A percentile compares a stretch with the other conserved stretches of the same genome.
Conservation (phyloP, 495 filamentous ascomycete genomes). For the Haplographium delicatum region DNA sequence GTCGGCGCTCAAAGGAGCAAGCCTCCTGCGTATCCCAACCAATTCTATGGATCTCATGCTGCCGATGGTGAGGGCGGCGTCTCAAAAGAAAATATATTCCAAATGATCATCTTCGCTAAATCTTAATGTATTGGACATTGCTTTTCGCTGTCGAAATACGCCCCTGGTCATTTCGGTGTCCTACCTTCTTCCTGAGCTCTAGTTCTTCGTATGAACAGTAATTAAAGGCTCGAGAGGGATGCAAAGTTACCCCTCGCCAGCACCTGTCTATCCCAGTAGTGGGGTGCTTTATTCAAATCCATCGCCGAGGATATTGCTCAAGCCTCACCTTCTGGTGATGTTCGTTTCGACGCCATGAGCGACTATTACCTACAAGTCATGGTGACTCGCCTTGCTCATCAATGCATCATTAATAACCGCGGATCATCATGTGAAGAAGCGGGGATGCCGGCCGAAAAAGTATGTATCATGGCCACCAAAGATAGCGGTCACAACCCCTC, state of each 20-base stretch:
- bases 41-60: too few relatives aligned
- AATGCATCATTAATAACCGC: background rate
- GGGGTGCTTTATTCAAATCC: too few relatives aligned
- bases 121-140: background rate
- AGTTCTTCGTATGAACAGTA: too few relatives aligned
- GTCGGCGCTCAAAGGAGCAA: slow-evolving; percentile 2
- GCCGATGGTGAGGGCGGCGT: too few relatives aligned
- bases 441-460: background rate
- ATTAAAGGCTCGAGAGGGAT: background rate
- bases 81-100: too few relatives aligned
- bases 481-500: slow-evolving; percentile 8
- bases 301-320: slow-evolving; percentile 1
- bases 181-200: too few relatives aligned
- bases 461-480: background rate
- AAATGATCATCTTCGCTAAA: too few relatives aligned
- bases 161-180: too few relatives aligned
- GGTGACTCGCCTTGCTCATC: too few relatives aligned
- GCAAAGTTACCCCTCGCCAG: background rate
- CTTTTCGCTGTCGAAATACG: background rate
- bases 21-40: slow-evolving; percentile 6
- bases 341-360: too few relatives aligned
- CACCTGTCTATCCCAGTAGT: background rate
- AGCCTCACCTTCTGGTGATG: too few relatives aligned
- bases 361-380: too few relatives aligned
- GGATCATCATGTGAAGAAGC: slow-evolving; percentile 3